A percentile compares a stretch with the other conserved stretches of the same genome.
Evolutionary conservation across 1,139 yeast species (phyloP).

Genomic region (Lodderomyces jiufengensis): DNA sequence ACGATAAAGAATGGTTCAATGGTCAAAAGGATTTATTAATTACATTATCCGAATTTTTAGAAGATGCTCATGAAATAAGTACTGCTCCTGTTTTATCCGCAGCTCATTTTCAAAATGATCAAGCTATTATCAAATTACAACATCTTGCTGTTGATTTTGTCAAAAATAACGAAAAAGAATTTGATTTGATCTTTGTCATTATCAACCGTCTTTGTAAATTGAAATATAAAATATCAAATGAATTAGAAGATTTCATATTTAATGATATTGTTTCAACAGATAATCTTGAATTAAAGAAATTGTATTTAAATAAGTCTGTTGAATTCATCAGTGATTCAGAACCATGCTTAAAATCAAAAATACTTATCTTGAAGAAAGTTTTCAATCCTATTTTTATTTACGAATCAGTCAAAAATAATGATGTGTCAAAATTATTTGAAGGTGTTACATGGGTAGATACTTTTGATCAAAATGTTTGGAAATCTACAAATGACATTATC

Average conservation of each 20-base stretch:
- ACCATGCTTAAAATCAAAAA: constrained; percentile 50
- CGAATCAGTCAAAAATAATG: constrained; percentile 53
- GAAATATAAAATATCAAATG: constrained; percentile 44
- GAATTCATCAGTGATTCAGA: constrained; percentile 42
- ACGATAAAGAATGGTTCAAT: constrained; percentile 62
- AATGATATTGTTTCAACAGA: constrained; percentile 50
- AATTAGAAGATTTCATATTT: constrained; percentile 57
- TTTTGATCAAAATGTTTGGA: constrained; percentile 72
- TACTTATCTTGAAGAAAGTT: constrained; percentile 59
- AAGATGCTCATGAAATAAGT: constrained; percentile 42
- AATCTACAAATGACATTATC: constrained; percentile 51
- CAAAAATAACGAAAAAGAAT: constrained; percentile 26
- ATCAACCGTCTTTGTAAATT: constrained; percentile 48
- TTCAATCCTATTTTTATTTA: constrained; percentile 64
- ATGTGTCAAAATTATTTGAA: constrained; percentile 47
- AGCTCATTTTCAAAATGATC: constrained; percentile 70
- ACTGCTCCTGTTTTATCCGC: constrained; percentile 52
- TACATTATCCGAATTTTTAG: constrained; percentile 44
- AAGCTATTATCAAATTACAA: constrained; percentile 64
- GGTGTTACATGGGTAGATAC: constrained; percentile 58
- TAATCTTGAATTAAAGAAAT: constrained; percentile 45
- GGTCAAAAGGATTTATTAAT: constrained; percentile 48
- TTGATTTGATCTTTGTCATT: constrained; percentile 42
- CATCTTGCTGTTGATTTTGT: constrained; percentile 49
- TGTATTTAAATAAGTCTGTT: constrained; percentile 51